Evolutionary conservation across 208 protist species (phyloP).

Genomic region (Acanthamoeba royreba): DNA sequence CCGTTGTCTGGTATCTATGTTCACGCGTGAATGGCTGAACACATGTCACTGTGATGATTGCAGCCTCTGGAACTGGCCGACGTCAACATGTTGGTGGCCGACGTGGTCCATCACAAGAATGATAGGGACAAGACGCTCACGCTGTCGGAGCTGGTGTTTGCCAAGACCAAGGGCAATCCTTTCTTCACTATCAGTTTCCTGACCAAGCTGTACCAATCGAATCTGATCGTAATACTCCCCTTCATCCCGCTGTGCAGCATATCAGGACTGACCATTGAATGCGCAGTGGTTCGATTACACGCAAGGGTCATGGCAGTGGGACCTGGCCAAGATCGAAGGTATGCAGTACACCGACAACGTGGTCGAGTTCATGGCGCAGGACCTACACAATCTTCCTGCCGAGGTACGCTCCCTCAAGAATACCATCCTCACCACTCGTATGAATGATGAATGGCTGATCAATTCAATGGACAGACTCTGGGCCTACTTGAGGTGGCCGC

Average conservation of each 20-base stretch:
- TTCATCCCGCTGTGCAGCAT: neutral
- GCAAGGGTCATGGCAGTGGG: neutral
- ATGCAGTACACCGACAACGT: neutral
- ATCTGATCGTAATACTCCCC: neutral
- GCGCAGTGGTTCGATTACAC: neutral
- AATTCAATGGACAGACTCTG: neutral
- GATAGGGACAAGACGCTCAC: too few relatives aligned
- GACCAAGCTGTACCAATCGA: neutral
- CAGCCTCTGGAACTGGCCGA: neutral
- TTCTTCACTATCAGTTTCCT: slow-evolving; percentile 28
- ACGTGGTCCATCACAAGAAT: neutral
- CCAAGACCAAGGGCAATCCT: neutral
- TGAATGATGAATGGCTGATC: neutral
- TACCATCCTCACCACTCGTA: neutral
- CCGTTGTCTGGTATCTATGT: neutral
- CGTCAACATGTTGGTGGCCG: neutral
- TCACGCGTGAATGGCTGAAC: neutral
- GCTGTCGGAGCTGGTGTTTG: neutral
- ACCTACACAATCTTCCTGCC: neutral
- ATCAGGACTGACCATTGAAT: neutral
- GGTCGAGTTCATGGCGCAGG: slow-evolving; percentile 13
- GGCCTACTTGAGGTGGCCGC: neutral
- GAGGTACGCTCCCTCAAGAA: neutral
- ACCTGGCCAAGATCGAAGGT: neutral
- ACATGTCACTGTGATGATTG: neutral